phyloP scores from a whole-genome alignment of 176 grass and related monocot species.

The Zea mays region DNA sequence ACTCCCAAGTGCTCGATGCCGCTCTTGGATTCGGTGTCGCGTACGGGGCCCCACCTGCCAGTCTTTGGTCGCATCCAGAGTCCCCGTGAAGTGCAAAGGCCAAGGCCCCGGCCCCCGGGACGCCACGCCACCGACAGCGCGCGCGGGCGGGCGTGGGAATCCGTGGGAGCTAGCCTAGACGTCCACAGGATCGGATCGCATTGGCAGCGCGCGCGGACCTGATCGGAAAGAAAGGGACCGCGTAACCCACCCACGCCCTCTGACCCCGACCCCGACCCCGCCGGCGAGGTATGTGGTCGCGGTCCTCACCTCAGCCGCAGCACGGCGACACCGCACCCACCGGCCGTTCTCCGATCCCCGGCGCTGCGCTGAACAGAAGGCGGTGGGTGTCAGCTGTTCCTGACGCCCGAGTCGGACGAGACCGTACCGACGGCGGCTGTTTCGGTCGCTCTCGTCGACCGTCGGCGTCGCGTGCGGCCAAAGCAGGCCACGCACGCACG shows the following conservation, averaged over 20 bases:
- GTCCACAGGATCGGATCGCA: too few species aligned
- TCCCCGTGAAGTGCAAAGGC: too few species aligned
- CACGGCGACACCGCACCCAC: constrained; percentile 24
- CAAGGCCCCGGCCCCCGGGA: too few species aligned
- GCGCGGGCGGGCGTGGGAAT: too few species aligned
- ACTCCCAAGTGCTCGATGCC: too few species aligned
- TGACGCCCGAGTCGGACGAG: constrained; percentile 9
- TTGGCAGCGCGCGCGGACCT: neutral
- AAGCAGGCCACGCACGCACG: neutral
- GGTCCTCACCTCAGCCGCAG: constrained; percentile 17
- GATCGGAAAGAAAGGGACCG: constrained; percentile 48
- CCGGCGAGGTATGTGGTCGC: neutral
- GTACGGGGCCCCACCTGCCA: too few species aligned
- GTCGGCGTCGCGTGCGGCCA: constrained; percentile 18
- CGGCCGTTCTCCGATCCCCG: neutral
- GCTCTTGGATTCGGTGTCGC: too few species aligned
- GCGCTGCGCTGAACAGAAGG: too few species aligned
- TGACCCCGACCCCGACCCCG: neutral
- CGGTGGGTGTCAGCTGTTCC: neutral
- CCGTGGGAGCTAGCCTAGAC: too few species aligned
- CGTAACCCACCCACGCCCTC: constrained; percentile 33
- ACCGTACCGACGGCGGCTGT: neutral
- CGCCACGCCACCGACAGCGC: too few species aligned
- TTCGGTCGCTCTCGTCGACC: neutral
- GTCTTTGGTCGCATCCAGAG: too few species aligned